Conservation (phyloP, 2,329 filamentous ascomycete species). For the Xylaria sp. region DNA sequence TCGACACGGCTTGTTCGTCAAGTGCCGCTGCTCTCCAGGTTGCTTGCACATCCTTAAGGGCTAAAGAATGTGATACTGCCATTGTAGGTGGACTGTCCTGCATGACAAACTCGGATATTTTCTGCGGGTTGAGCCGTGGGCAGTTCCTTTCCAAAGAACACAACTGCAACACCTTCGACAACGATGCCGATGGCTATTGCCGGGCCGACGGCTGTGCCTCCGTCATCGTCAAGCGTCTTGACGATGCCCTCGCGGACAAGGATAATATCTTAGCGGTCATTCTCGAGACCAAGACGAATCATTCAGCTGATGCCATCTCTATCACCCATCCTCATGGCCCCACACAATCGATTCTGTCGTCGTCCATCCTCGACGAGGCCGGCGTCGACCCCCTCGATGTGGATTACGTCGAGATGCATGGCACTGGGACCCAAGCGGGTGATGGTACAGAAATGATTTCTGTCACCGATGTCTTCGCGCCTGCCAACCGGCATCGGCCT, state of each 20-base stretch:
- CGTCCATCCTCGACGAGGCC: constrained; percentile 70
- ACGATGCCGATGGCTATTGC: constrained; percentile 80
- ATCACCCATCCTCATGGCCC: constrained; percentile 83
- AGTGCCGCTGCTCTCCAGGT: constrained; percentile 43
- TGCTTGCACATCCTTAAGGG: constrained; percentile 71
- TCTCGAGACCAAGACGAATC: constrained; percentile 75
- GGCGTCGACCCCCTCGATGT: constrained; percentile 77
- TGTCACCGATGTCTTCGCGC: constrained; percentile 61
- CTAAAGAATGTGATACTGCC: constrained; percentile 78
- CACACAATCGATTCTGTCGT: constrained; percentile 73
- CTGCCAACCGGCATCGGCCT: constrained; percentile 49
- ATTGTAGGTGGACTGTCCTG: constrained; percentile 79
- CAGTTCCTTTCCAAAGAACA: constrained; percentile 79
- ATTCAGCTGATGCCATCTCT: constrained; percentile 78
- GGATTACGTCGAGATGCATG: constrained; percentile 87
- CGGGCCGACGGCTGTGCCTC: constrained; percentile 76
- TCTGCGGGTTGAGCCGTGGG: constrained; percentile 73
- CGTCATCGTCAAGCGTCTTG: constrained; percentile 76
- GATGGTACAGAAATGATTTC: constrained; percentile 83
- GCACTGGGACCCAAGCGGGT: constrained; percentile 83
- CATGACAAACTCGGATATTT: constrained; percentile 80
- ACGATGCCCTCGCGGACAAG: constrained; percentile 75
- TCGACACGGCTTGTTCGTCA: constrained; percentile 47
- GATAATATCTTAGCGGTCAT: constrained; percentile 80
- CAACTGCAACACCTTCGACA: constrained; percentile 79